A percentile compares a stretch with the other conserved stretches of the same genome.
These are phyloP conservation scores for Aureobasidium melanogenum DNA, from an alignment of 2,329 filamentous ascomycete genomes.

Conservation along the genomic window DNA sequence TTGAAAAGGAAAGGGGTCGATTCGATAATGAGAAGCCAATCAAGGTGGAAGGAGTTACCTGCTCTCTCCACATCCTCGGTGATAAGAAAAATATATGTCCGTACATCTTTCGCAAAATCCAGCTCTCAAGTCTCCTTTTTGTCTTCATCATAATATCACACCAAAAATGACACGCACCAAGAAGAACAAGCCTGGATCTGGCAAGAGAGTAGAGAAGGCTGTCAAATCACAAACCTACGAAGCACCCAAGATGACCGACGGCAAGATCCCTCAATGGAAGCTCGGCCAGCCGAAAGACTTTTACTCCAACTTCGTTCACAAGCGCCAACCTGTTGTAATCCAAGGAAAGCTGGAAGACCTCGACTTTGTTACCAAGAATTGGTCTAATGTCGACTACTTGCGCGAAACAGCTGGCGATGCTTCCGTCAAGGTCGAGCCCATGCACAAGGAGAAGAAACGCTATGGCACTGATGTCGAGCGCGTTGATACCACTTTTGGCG, in stretches of 20 bases:
- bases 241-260: not conserved
- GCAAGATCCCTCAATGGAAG: not conserved
- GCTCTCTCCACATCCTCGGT: not conserved
- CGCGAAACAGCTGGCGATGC: conserved; percentile 4
- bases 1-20: not conserved
- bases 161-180: not conserved
- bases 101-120: not conserved
- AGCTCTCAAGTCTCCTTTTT: not conserved
- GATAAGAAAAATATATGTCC: not conserved
- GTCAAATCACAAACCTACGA: not conserved
- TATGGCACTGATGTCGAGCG: conserved; percentile 9
- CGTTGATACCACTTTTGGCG: conserved; percentile 2
- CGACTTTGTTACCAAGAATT: not conserved
- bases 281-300: not conserved
- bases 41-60: not conserved
- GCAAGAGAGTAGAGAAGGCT: not conserved
- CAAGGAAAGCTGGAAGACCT: not conserved
- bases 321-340: not conserved
- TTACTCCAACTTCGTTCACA: not conserved
- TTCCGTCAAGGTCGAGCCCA: conserved; percentile 6
- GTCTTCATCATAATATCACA: not conserved
- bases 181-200: not conserved
- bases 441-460: conserved; percentile 10
- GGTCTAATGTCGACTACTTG: conserved; percentile 3
- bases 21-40: not conserved